Base-by-base conservation (phyloP, 2,329 filamentous ascomycete genomes). In the Onygena corvina region DNA sequence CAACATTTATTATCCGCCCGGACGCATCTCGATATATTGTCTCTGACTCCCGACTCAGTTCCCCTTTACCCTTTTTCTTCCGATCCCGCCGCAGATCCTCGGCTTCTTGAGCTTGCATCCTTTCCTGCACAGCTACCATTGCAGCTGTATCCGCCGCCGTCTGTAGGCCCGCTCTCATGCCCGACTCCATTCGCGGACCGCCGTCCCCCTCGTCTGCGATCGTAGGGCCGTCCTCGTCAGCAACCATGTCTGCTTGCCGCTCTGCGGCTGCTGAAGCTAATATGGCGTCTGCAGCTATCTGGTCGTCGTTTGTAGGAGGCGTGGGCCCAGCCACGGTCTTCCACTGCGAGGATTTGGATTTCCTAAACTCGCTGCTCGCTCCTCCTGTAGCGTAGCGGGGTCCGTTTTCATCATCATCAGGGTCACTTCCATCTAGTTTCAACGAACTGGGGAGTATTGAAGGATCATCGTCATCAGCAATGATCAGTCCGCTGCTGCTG, bases 1-100 rank as follows among this genome's bases (percentile, higher is more conserved):
- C 81, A 20, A 96, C 79, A 61, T 98, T 94, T 55, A 98, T 89
- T 49, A 94, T 82, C n/a, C 89, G 78, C 9, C 92, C 92, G 2
- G 85, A 92, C 8, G 93, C 92, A 67, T 98, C 92, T 58, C 92
- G 84, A 64, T 96, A 95, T 20, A 57, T 55, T 16, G 54, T 56
- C 47, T 53, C 51, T 4, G 47, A 42, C 31, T 44, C 47, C 25
- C 30, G 46, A 5, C 31, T 21, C 11, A 33, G 47, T 34, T 30
- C 30, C 23, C 31, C 29, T 8, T 44, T 44, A 18, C 52, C 49
- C 30, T 52, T 55, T 27, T 49, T 42, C 23, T 25, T 46, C n/a
- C 49, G 33, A 31, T 51, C 40, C 35, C 48, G 47, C 33, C 46
- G 50, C 35, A 53, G 25, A 20, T 50, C 30, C 11, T 68, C 61